Conservation (phyloP, 345 rosid species). For the Eucalyptus grandis region DNA sequence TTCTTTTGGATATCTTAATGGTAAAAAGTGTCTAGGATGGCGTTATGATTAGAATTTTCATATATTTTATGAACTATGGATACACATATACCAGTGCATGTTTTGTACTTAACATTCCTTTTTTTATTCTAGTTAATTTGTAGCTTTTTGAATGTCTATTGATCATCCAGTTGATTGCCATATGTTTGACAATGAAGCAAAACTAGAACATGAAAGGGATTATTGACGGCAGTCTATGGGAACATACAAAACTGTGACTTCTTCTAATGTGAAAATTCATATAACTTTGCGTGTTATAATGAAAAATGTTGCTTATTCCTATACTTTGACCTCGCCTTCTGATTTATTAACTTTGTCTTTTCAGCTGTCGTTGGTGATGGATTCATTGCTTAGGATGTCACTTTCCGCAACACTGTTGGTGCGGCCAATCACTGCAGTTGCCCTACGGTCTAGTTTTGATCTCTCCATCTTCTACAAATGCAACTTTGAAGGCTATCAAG, state of each 20-base stretch:
- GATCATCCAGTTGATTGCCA: neutral
- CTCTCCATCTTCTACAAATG: constrained; percentile 52
- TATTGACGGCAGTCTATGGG: neutral
- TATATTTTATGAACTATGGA: neutral
- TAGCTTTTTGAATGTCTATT: neutral
- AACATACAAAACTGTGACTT: neutral
- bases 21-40: neutral
- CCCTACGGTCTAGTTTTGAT: constrained; percentile 50
- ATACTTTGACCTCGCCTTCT: neutral
- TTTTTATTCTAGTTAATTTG: neutral
- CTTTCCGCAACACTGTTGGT: constrained; percentile 57
- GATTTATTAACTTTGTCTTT: neutral
- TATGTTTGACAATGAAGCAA: neutral
- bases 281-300: neutral
- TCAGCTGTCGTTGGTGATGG: constrained; percentile 48
- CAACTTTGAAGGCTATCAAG: constrained; percentile 49
- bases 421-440: constrained; percentile 41
- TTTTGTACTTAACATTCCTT: neutral
- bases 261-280: neutral
- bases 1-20: neutral
- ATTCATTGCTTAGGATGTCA: constrained; percentile 43
- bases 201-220: neutral
- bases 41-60: neutral
- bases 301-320: neutral
- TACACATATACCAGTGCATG: neutral